phyloP scores from a whole-genome alignment of 805 yeast species.

The Saturnispora silvae region DNA sequence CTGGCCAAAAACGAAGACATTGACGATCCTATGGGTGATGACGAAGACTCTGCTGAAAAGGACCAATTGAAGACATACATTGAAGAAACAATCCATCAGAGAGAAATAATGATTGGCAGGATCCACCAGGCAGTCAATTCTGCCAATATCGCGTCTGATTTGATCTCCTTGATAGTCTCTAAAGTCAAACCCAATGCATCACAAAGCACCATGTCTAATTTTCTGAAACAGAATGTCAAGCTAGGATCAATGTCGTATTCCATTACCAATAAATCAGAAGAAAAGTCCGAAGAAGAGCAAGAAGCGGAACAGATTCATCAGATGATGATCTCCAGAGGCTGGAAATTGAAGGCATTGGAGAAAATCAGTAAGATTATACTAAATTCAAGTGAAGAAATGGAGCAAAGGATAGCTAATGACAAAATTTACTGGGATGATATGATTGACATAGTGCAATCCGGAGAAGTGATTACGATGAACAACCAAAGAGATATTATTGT shows the following conservation, averaged over 20 bases:
- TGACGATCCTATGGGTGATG: slow-evolving; percentile 6
- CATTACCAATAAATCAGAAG: slow-evolving; percentile 13
- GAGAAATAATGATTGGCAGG: slow-evolving; percentile 40
- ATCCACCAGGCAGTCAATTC: slow-evolving; percentile 73
- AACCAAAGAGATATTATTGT: slow-evolving; percentile 44
- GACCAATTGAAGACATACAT: slow-evolving; percentile 10
- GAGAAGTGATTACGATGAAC: slow-evolving; percentile 60
- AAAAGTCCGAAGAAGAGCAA: slow-evolving; percentile 12
- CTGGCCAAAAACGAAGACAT: slow-evolving; percentile 7
- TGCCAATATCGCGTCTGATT: slow-evolving; percentile 77
- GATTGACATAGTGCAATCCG: slow-evolving; percentile 30
- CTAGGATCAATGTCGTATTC: slow-evolving; percentile 56
- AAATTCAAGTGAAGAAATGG: slow-evolving; percentile 40
- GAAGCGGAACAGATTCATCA: slow-evolving; percentile 12
- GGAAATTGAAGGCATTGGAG: slow-evolving; percentile 69
- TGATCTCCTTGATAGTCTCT: slow-evolving; percentile 73
- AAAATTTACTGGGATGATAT: slow-evolving; percentile 55
- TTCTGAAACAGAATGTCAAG: slow-evolving; percentile 60
- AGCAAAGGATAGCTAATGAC: slow-evolving; percentile 50
- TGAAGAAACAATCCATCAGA: slow-evolving; percentile 37
- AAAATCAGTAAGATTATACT: slow-evolving; percentile 43
- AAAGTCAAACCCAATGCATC: slow-evolving; percentile 80
- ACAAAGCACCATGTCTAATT: slow-evolving; percentile 79
- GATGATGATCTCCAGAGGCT: slow-evolving; percentile 49
- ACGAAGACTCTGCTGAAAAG: slow-evolving; percentile 11